Evolutionary conservation across 192 early-diverging fungal species (phyloP), one percentile per base, ranked within the genome.

Genomic region (Backusella psychrophila): DNA sequence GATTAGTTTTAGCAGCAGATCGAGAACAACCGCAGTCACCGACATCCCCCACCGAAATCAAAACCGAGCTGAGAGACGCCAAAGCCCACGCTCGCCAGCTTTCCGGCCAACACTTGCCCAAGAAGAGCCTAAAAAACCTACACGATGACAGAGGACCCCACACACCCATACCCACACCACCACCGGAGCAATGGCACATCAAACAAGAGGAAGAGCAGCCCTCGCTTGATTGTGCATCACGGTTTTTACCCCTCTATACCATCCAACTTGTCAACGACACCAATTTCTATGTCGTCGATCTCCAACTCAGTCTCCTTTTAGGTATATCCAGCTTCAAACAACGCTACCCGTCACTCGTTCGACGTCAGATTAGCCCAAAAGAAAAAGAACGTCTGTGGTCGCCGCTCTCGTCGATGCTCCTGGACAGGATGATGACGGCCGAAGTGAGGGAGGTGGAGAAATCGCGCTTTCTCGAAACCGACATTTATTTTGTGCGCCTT

Each of bases 311-410:
- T 33, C 69, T 91, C 6, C 79, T 93, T 29, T 73, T 93, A 21
- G 88, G 89, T 2, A 81, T 91, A 19, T 44, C 85, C 0, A 80
- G 81, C 6, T 75, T 93, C 21, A 90, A 86, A 78, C 65, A 67
- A 31, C 81, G 78, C n/a, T 93, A 93, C 56, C 87, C 90, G n/a
- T 82, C 89, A 33, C 77, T 93, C 19, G 79, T 80, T 46, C 86
- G 88, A 21, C 85, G 87, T 19, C 63, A 75, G 36, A 78, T 93
- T 14, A 87, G 80, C 6, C 75, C 75, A 14, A 73, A 80, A 0
- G 90, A 93, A 66, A 93, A 93, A 79, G 90, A 89, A 69, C 89
- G 88, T 19, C 76, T 93, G 19, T 93, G 92, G 92, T 88, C 86
- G 33, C 92, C 92, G 0, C 75, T 93, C n/a, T 84, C 92, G 0